phyloP scores from a whole-genome alignment of 78 protist species.

The Acrasis kona region DNA sequence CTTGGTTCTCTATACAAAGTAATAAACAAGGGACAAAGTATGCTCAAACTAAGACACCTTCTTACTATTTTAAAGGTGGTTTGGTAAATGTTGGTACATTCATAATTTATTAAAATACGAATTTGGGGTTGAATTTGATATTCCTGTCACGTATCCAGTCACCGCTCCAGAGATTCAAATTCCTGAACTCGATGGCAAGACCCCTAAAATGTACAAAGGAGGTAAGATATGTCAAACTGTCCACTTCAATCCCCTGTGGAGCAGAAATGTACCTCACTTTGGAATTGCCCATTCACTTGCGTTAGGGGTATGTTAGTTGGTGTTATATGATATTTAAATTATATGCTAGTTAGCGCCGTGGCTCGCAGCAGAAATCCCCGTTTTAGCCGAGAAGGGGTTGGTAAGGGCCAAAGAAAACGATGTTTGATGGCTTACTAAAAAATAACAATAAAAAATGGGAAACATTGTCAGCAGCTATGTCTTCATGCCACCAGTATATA shows the following conservation, averaged over 20 bases:
- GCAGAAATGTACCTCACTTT: conserved; percentile 84
- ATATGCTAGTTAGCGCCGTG: conserved; percentile 81
- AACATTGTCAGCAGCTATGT: neutral
- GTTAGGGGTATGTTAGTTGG: conserved; percentile 84
- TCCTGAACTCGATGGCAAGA: conserved; percentile 88
- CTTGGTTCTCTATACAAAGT: conserved; percentile 79
- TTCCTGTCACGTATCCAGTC: conserved; percentile 87
- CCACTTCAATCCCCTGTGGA: conserved; percentile 95
- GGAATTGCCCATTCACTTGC: conserved; percentile 96
- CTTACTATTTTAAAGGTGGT: conserved; percentile 35
- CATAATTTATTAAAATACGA: conserved; percentile 36
- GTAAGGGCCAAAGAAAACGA: neutral
- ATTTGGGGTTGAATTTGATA: conserved; percentile 51
- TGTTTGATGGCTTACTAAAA: too few relatives aligned
- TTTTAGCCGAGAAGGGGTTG: conserved; percentile 50
- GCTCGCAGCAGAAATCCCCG: conserved; percentile 94
- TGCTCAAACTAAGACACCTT: neutral
- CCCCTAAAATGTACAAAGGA: conserved; percentile 69
- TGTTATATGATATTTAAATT: neutral
- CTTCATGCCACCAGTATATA: neutral
- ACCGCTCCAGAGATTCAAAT: conserved; percentile 79
- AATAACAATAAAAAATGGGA: too few relatives aligned
- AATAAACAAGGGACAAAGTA: conserved; percentile 23
- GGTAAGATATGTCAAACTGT: conserved; percentile 90
- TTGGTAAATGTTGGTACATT: conserved; percentile 72